Evolutionary conservation across 352 stramenopile species (phyloP).

Genomic region (Globisporangium camurandrum): DNA sequence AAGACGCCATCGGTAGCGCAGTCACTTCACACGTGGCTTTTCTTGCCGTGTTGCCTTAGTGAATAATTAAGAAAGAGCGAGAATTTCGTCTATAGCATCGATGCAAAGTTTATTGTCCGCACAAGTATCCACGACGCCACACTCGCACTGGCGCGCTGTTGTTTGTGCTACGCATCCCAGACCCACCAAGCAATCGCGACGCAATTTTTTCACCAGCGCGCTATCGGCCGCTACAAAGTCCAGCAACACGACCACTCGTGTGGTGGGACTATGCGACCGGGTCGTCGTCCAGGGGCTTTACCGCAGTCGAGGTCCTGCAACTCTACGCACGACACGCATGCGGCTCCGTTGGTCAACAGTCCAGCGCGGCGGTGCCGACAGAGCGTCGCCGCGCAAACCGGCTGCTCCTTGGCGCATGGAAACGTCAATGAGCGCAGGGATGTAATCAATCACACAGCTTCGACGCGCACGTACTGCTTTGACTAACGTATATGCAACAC

Average conservation of each 20-base stretch:
- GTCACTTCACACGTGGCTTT: conserved; percentile 25
- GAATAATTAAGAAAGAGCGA: conserved; percentile 79
- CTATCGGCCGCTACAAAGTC: conserved; percentile 49
- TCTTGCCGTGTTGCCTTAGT: conserved; percentile 38
- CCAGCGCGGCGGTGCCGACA: too few relatives aligned
- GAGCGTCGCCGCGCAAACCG: too few relatives aligned
- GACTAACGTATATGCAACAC: too few relatives aligned
- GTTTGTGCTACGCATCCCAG: conserved; percentile 61
- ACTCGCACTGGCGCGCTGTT: conserved; percentile 54
- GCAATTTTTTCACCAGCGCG: conserved; percentile 52
- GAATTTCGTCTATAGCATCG: conserved; percentile 49
- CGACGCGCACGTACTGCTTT: too few relatives aligned
- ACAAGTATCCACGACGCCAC: conserved; percentile 36
- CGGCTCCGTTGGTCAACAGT: conserved; percentile 52
- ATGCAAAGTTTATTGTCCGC: conserved; percentile 61
- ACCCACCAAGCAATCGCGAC: conserved; percentile 49
- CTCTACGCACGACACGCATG: too few relatives aligned
- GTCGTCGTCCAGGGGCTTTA: conserved; percentile 31
- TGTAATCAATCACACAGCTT: too few relatives aligned
- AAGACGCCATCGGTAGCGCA: too few relatives aligned
- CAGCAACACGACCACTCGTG: conserved; percentile 29
- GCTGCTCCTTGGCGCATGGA: too few relatives aligned
- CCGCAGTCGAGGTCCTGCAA: too few relatives aligned
- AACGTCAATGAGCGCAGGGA: too few relatives aligned
- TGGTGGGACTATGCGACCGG: conserved; percentile 76